These are phyloP conservation scores for Quercus suber DNA, from an alignment of 306 rosid genomes.

Conservation along the genomic window DNA sequence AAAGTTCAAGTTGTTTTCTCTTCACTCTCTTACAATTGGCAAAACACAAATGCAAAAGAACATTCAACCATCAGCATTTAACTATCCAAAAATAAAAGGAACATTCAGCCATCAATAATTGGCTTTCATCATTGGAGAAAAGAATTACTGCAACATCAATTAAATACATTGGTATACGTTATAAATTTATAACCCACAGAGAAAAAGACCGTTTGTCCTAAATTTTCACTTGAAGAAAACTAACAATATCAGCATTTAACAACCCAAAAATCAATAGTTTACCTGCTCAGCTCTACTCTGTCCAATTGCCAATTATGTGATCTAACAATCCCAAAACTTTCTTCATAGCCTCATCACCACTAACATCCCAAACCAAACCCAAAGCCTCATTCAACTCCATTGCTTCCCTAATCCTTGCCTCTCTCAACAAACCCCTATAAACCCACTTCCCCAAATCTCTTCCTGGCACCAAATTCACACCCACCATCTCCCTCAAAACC, in stretches of 20 bases:
- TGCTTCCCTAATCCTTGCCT: conserved; percentile 57
- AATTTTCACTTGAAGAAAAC: background rate
- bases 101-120: too few relatives aligned
- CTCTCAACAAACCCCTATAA: conserved; percentile 46
- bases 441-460: conserved; percentile 23
- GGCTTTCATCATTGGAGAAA: too few relatives aligned
- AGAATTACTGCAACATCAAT: too few relatives aligned
- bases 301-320: conserved; percentile 37
- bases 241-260: background rate
- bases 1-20: too few relatives aligned
- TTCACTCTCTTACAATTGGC: too few relatives aligned
- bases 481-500: conserved; percentile 44
- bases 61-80: too few relatives aligned
- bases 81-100: too few relatives aligned
- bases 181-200: too few relatives aligned
- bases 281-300: conserved; percentile 34
- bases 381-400: conserved; percentile 38
- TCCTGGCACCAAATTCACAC: conserved; percentile 7
- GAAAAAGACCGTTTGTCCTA: background rate
- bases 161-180: too few relatives aligned
- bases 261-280: conserved; percentile 2
- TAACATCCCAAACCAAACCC: conserved; percentile 8
- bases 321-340: conserved; percentile 39
- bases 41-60: too few relatives aligned
- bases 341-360: conserved; percentile 3